Evolutionary conservation across 148 eudicot genomes (phyloP), one percentile per base, ranked within the genome.

Genomic region (Agrostemma githago): DNA sequence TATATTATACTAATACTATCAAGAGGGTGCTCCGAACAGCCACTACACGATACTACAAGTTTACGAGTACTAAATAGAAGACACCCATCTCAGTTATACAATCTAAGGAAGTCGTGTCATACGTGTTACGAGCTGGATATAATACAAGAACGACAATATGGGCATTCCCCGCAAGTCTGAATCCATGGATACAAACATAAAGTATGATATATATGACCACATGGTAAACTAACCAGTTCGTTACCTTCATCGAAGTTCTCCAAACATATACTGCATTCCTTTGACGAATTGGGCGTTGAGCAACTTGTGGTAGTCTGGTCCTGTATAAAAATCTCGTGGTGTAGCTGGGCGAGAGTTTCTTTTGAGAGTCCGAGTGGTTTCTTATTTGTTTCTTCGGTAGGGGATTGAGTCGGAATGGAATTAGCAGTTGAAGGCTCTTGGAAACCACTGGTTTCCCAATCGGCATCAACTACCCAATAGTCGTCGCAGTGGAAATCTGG

Each of bases 121-220:
- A 68, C 71, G 20, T 44, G 57, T 80, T 72, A 60, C 54, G 77
- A 63, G 44, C 44, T 42, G 38, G 38, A 71, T 74, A 79, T 58
- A 19, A 88, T 77, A 74, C 60, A 82, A 70, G 84, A 74, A 66
- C 97, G 86, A 75, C 96, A 91, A 57, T 86, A 82, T 0, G 98
- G 96, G 84, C 98, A 94, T 76, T 85, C 90, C 17, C 92, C 92
- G 70, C 96, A 94, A 67, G 77, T 80, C 76, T 84, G 81, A 19
- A 91, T 75, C 98, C 97, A 94, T 2, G 93, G 98, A 72, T 77
- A 82, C 89, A 89, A 83, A 85, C 98, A 94, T 48, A 63, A 58
- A 16, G 79, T 74, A 72, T 94, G 98, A 68, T 85, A 91, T 74
- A 85, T 88, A 78, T 94, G 98, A 3, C 75, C 79, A 66, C 97